phyloP scores from a whole-genome alignment of 257 asterid genomes.

The Ajuga chamaepitys region DNA sequence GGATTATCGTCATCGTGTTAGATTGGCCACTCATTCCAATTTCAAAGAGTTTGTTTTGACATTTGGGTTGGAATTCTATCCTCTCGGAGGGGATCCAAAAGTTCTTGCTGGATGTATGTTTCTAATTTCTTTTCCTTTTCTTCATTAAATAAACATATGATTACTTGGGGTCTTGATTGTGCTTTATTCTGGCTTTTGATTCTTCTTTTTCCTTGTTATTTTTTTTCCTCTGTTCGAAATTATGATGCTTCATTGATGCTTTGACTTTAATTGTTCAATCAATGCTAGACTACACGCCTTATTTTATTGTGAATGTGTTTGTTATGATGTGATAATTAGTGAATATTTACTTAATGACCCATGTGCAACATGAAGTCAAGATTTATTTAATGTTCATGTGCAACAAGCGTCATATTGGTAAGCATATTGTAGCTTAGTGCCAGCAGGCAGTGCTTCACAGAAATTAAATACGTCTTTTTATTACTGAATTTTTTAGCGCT shows the following conservation, averaged over 20 bases:
- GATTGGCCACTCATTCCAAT: constrained; percentile 94
- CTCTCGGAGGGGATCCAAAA: constrained; percentile 97
- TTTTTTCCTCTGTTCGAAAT: neutral
- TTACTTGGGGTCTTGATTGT: constrained; percentile 10
- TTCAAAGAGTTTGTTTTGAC: constrained; percentile 94
- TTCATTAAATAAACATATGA: constrained; percentile 3
- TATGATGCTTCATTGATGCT: constrained; percentile 9
- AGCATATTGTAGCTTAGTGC: neutral
- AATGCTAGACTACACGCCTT: neutral
- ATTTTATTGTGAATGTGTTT: neutral
- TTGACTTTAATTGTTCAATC: neutral
- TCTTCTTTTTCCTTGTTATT: neutral
- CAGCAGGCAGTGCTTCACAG: neutral
- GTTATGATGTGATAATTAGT: neutral
- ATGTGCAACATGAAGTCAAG: neutral
- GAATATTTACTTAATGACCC: neutral
- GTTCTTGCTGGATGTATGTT: constrained; percentile 91
- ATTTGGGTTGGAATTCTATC: constrained; percentile 93
- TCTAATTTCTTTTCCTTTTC: constrained; percentile 11
- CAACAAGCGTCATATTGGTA: neutral
- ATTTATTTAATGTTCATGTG: neutral
- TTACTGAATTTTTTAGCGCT: neutral
- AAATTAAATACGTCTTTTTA: too few species aligned
- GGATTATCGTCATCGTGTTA: constrained; percentile 94
- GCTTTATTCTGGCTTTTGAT: neutral